phyloP scores from a whole-genome alignment of 805 yeast genomes.

The Ogataea pini region DNA sequence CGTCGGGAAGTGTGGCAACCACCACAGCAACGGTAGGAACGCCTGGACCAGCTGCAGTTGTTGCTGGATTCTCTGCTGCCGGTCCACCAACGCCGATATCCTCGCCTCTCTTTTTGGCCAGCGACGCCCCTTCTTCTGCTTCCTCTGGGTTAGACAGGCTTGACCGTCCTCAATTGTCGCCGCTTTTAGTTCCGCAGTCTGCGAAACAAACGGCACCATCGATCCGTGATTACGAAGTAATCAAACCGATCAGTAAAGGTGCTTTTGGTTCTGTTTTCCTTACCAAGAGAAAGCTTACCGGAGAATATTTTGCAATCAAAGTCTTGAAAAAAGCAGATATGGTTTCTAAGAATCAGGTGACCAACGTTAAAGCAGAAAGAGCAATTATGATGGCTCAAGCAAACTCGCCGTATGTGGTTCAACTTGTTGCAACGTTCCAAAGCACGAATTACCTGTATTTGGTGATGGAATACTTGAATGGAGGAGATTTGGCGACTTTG shows the following conservation, averaged over 20 bases:
- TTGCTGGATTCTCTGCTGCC: constrained; percentile 5
- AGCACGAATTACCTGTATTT: constrained; percentile 80
- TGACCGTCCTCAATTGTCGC: constrained; percentile 73
- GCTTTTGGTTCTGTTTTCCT: constrained; percentile 96
- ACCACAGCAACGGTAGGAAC: neutral
- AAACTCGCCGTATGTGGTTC: constrained; percentile 91
- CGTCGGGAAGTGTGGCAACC: neutral
- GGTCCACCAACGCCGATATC: constrained; percentile 48
- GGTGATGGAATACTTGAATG: constrained; percentile 95
- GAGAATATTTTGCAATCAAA: constrained; percentile 94
- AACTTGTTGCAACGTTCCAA: constrained; percentile 84
- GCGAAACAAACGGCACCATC: constrained; percentile 61
- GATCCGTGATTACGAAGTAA: constrained; percentile 83
- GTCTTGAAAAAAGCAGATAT: constrained; percentile 89
- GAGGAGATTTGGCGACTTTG: constrained; percentile 93
- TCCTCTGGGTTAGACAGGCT: constrained; percentile 34
- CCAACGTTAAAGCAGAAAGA: constrained; percentile 90
- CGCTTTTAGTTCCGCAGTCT: constrained; percentile 68
- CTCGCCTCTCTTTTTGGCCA: constrained; percentile 57
- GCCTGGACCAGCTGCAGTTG: neutral
- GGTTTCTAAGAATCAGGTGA: constrained; percentile 95
- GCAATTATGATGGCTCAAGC: constrained; percentile 98
- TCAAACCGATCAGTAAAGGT: constrained; percentile 94
- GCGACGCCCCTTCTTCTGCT: constrained; percentile 38
- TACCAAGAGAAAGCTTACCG: constrained; percentile 79